Percentiles rank a stretch among this genome's conserved stretches.
Evolutionary conservation across 2,329 filamentous ascomycete genomes (phyloP).

Genomic region (Colletotrichum horii): DNA sequence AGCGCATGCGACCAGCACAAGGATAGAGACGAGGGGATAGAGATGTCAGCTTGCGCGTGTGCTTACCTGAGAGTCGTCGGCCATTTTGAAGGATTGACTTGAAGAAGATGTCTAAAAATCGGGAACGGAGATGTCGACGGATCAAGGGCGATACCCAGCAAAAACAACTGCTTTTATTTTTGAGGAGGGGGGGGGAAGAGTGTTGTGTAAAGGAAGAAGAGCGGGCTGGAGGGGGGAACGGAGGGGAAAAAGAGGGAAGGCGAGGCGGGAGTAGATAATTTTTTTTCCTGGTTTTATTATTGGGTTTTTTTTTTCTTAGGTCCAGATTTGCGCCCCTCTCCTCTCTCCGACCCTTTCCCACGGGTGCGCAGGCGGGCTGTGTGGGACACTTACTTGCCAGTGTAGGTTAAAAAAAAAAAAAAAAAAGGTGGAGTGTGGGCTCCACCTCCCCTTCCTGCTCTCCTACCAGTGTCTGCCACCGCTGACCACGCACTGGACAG

Average conservation of each 20-base stretch:
- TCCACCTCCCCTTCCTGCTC: not conserved
- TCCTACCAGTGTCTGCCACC: not conserved
- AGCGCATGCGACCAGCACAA: constrained; percentile 28
- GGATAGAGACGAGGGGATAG: constrained; percentile 1
- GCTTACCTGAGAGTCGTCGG: constrained; percentile 59
- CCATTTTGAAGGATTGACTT: constrained; percentile 58
- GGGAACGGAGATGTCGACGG: constrained; percentile 27
- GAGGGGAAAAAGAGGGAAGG: constrained; percentile 24
- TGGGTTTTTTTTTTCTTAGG: constrained; percentile 19
- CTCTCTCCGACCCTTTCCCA: not conserved
- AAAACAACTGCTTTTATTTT: constrained; percentile 19
- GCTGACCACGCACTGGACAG: not conserved
- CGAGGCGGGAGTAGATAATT: constrained; percentile 25
- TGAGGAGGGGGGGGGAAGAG: constrained; percentile 4
- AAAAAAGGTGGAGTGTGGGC: constrained; percentile 14
- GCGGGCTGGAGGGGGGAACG: constrained; percentile 19
- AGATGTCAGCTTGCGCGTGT: constrained; percentile 6
- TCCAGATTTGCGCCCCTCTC: constrained; percentile 16
- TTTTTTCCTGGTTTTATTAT: constrained; percentile 27
- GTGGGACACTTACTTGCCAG: constrained; percentile 7
- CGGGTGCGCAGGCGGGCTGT: not conserved
- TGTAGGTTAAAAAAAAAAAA: too few relatives aligned
- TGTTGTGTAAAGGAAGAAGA: constrained; percentile 22
- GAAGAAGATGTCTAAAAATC: constrained; percentile 26
- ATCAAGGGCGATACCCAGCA: constrained; percentile 23